Evolutionary conservation across 495 filamentous ascomycete species (phyloP), one percentile per base, ranked within the genome.

Genomic region (Neurospora sp.): DNA sequence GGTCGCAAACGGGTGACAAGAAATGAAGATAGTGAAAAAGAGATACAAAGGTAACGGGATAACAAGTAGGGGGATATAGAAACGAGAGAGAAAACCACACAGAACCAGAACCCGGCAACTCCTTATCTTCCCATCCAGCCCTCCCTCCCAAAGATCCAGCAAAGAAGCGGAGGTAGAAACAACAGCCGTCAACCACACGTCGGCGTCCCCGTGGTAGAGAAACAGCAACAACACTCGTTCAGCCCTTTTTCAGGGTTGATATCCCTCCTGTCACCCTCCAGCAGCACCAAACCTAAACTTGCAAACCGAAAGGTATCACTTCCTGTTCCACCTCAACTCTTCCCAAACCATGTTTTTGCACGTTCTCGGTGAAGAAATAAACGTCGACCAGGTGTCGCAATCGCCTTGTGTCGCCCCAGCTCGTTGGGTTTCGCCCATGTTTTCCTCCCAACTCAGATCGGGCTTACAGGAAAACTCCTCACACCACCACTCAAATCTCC

Each of bases 401-500:
- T 10, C 5, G 42, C 31, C 12, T 38, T 18, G 22, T 20, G 53
- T 44, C 70, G 35, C 1, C 18, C 42, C 12, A 11, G 12, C 35
- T 37, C 27, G 31, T 5, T 68, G 42, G 18, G 2, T 22, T 48
- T 11, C 10, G 27, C 31, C 70, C 10, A 20, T 35, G 5, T 22
- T 35, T 1, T 39, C 7, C 37, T 38, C 14, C 27, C 0, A 37
- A 3, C 27, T 68, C 48, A 79, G 68, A 89, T 81, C 1, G 89
- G 88, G 80, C 89, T 92, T 42, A 87, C 78, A 16, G 90, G 86
- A 69, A 88, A 87, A 79, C 90, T 91, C 74, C 86, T 82, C 53
- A 85, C 80, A 40, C 85, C 83, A 74, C 87, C 86, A 73, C 88
- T 88, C 75, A 97, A 80, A 78, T 97, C 94, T 22, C 92, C 91